Evolutionary conservation across 1,284 basidiomycete genomes (phyloP).

Genomic region (Leccinum pachyderme): DNA sequence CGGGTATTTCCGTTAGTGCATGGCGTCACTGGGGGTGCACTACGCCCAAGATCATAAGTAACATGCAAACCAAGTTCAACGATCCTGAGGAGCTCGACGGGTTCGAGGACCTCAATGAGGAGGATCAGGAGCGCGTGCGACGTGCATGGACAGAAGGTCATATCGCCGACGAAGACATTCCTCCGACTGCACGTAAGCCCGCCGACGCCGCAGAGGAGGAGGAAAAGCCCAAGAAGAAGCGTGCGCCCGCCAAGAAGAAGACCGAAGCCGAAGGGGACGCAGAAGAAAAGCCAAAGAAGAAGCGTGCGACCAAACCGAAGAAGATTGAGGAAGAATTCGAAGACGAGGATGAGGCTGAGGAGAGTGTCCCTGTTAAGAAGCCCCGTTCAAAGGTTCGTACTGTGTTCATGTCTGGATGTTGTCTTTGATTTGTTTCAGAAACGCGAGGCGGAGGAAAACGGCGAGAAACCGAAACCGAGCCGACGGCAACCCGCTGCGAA

Average conservation of each 20-base stretch:
- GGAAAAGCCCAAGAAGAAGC: constrained; percentile 40
- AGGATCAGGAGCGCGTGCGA: constrained; percentile 63
- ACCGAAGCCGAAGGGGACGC: constrained; percentile 42
- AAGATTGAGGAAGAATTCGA: constrained; percentile 42
- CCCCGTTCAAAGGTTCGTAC: constrained; percentile 40
- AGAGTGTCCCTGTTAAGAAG: constrained; percentile 39
- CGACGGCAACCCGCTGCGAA: constrained; percentile 27
- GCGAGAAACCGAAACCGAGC: constrained; percentile 41
- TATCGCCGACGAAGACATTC: constrained; percentile 78
- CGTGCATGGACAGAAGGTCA: constrained; percentile 72
- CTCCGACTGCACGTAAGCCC: constrained; percentile 63
- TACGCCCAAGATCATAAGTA: constrained; percentile 66
- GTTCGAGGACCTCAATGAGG: constrained; percentile 62
- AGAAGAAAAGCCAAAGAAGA: constrained; percentile 40
- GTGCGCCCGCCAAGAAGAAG: constrained; percentile 41
- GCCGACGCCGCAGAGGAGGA: constrained; percentile 44
- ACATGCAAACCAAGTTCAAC: constrained; percentile 65
- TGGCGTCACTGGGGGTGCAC: constrained; percentile 87
- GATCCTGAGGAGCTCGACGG: constrained; percentile 69
- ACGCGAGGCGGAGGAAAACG: constrained; percentile 33
- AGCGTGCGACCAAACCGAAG: constrained; percentile 37
- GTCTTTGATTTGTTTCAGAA: constrained; percentile 35
- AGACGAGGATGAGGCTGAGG: constrained; percentile 37
- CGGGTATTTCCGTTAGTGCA: constrained; percentile 39
- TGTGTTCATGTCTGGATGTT: constrained; percentile 5